A percentile compares a stretch with the other conserved stretches of the same genome.
Conservation (phyloP, 129 eudicot species). For the Pittosporum tobira region DNA sequence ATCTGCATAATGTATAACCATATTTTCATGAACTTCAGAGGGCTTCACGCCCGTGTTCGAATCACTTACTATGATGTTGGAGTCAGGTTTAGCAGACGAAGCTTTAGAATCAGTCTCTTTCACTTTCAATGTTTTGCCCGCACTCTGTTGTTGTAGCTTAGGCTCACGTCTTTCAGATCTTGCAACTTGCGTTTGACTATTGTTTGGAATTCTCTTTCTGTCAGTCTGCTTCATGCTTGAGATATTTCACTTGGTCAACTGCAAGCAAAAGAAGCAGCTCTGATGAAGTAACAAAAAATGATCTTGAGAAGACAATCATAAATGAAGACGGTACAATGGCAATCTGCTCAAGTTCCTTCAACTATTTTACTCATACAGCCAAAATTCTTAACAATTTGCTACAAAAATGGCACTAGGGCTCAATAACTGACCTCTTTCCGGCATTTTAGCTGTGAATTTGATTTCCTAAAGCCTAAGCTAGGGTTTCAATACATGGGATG, state of each 20-base stretch:
- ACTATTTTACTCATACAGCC: background rate
- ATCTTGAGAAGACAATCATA: background rate
- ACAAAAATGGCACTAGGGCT: background rate
- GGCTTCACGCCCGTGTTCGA: slow-evolving; percentile 35
- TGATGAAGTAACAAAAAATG: background rate
- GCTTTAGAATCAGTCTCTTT: slow-evolving; percentile 32
- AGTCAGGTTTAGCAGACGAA: slow-evolving; percentile 18
- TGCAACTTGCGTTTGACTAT: slow-evolving; percentile 33
- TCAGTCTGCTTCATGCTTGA: slow-evolving; percentile 57
- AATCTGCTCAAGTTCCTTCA: background rate
- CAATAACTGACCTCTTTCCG: background rate
- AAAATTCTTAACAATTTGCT: background rate
- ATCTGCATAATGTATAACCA: slow-evolving; percentile 41
- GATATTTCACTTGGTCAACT: slow-evolving; percentile 18
- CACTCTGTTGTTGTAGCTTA: slow-evolving; percentile 34
- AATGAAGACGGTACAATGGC: background rate
- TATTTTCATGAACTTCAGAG: slow-evolving; percentile 41
- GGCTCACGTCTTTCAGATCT: slow-evolving; percentile 41
- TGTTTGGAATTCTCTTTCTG: slow-evolving; percentile 35
- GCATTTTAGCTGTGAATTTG: background rate
- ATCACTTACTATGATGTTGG: slow-evolving; percentile 26
- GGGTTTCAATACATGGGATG: slow-evolving; percentile 7
- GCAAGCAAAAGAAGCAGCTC: slow-evolving; percentile 10
- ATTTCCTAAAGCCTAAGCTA: slow-evolving; percentile 1
- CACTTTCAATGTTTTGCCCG: slow-evolving; percentile 25